Conservation (phyloP, 768 basidiomycete genomes). For the Lyophyllum shimeji region DNA sequence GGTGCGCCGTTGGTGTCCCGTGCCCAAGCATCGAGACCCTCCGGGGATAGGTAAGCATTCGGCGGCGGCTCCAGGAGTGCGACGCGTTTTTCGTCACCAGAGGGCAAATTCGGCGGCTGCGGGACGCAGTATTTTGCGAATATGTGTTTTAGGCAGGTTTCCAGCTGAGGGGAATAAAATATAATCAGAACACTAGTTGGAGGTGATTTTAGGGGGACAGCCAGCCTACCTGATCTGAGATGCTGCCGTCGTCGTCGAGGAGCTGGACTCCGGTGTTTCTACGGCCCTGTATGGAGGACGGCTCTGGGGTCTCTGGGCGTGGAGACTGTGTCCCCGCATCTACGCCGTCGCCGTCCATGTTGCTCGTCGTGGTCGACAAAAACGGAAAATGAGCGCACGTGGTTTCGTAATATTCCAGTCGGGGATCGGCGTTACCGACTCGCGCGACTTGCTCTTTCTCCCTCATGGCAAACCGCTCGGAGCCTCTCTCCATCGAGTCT, state of each 20-base stretch:
- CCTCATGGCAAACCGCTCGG: constrained; percentile 38
- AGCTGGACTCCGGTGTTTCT: constrained; percentile 56
- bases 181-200: background rate
- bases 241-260: constrained; percentile 68
- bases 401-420: background rate
- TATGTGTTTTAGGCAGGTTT: constrained; percentile 70
- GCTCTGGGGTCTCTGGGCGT: constrained; percentile 62
- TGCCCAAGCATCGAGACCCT: constrained; percentile 75
- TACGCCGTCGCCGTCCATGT: constrained; percentile 11
- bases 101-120: constrained; percentile 19
- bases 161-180: constrained; percentile 43
- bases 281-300: constrained; percentile 57
- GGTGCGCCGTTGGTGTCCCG: constrained; percentile 79
- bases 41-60: constrained; percentile 55
- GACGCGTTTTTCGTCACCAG: constrained; percentile 20
- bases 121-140: constrained; percentile 78
- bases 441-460: background rate
- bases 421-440: background rate
- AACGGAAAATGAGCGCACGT: constrained; percentile 2
- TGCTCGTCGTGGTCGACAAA: background rate
- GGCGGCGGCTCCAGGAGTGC: constrained; percentile 47
- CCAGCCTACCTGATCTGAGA: constrained; percentile 60
- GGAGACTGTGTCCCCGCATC: constrained; percentile 40
- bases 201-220: background rate
- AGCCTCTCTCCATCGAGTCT: constrained; percentile 87